A percentile compares a stretch with the other conserved stretches of the same genome.
Conservation (phyloP, 2,329 filamentous ascomycete species). For the Bipolaris zeicola region DNA sequence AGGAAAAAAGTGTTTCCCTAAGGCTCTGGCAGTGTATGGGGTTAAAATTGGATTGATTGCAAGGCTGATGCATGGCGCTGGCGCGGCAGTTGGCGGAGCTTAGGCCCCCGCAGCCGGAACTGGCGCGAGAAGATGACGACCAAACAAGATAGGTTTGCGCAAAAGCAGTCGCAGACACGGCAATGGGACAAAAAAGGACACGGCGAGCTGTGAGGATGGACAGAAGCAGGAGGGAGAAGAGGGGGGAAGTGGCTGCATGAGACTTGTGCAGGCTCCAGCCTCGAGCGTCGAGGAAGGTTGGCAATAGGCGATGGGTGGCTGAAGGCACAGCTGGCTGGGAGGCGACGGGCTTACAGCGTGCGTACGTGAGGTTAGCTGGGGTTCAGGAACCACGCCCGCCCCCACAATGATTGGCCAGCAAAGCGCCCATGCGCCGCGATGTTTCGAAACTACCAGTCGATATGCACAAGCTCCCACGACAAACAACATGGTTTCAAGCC, state of each 20-base stretch:
- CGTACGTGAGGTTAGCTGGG: slow-evolving; percentile 10
- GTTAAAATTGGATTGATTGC: slow-evolving; percentile 29
- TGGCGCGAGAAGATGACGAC: background rate
- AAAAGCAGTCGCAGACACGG: slow-evolving; percentile 1
- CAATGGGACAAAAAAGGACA: background rate
- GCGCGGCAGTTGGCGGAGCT: slow-evolving; percentile 25
- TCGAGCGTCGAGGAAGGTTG: background rate
- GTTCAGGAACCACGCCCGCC: slow-evolving; percentile 15
- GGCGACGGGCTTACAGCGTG: slow-evolving; percentile 13
- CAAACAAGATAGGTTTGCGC: background rate
- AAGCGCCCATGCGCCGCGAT: slow-evolving; percentile 19
- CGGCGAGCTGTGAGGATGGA: background rate
- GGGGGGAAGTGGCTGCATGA: background rate
- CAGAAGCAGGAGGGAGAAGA: background rate
- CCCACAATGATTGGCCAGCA: slow-evolving; percentile 23
- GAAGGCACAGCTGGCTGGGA: slow-evolving; percentile 7
- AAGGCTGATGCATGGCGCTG: slow-evolving; percentile 9
- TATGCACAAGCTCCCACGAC: slow-evolving; percentile 13
- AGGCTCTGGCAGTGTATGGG: slow-evolving; percentile 13
- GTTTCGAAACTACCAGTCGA: slow-evolving; percentile 29
- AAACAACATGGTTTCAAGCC: slow-evolving; percentile 20
- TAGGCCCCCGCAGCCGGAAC: slow-evolving; percentile 16
- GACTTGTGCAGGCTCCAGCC: background rate
- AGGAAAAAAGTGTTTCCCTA: background rate
- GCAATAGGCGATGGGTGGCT: slow-evolving; percentile 1